phyloP scores from a whole-genome alignment of 2,329 filamentous ascomycete genomes.

The Neofusicoccum sp. region DNA sequence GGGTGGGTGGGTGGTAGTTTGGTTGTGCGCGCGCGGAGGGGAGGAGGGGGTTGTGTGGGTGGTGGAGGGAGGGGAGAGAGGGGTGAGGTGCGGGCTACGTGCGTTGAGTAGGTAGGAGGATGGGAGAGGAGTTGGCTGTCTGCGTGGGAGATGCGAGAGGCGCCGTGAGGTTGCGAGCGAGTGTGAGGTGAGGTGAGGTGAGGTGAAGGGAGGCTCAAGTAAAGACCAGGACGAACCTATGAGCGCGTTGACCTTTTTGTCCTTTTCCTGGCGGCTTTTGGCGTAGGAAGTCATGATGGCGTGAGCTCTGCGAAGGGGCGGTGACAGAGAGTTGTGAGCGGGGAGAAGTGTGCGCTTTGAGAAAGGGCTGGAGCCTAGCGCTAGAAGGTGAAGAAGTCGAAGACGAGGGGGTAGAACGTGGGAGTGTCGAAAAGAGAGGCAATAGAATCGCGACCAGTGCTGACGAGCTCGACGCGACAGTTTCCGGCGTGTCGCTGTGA shows the following conservation, averaged over 20 bases:
- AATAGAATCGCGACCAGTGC: too few species aligned
- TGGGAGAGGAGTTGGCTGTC: too few species aligned
- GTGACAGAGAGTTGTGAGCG: neutral
- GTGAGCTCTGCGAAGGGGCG: neutral
- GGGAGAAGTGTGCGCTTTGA: neutral
- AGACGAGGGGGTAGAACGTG: too few species aligned
- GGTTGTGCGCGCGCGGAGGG: neutral
- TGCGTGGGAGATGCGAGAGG: too few species aligned
- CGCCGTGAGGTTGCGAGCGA: neutral
- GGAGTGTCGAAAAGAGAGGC: neutral
- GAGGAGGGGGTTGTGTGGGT: neutral
- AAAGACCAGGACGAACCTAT: neutral
- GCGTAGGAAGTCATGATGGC: neutral
- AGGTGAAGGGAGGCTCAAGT: neutral
- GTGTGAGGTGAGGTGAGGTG: neutral
- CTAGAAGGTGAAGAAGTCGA: too few species aligned
- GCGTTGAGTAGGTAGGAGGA: too few species aligned
- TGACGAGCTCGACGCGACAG: too few species aligned
- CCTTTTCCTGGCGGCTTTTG: slow-evolving; percentile 29
- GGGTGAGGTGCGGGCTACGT: neutral
- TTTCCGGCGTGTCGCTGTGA: too few species aligned
- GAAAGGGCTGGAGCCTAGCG: too few species aligned
- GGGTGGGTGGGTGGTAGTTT: neutral
- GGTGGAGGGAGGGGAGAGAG: neutral
- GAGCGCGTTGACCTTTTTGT: slow-evolving; percentile 33